Conservation (phyloP, 2,329 filamentous ascomycete species). For the Endothia cerciana region DNA sequence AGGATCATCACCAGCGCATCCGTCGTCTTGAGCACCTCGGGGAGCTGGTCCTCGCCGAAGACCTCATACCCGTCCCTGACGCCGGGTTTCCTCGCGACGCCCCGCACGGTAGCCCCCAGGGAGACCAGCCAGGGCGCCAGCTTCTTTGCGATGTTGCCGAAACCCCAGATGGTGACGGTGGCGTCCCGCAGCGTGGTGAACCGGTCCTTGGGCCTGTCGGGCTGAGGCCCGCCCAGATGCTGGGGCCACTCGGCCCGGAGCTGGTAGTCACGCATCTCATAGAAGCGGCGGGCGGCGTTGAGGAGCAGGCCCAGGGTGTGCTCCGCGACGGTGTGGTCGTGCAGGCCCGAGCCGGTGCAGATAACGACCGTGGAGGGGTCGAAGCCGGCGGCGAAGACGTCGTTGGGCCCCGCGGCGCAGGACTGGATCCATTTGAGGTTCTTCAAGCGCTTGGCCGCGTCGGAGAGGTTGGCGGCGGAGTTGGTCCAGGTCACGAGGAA, state of each 20-base stretch:
- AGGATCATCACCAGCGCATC: slow-evolving; percentile 72
- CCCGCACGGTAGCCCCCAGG: slow-evolving; percentile 61
- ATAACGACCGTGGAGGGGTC: slow-evolving; percentile 51
- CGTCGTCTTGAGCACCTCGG: slow-evolving; percentile 57
- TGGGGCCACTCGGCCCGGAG: slow-evolving; percentile 59
- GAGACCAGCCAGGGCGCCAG: slow-evolving; percentile 57
- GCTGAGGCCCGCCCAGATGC: slow-evolving; percentile 65
- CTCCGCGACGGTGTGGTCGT: slow-evolving; percentile 68
- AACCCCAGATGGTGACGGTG: slow-evolving; percentile 65
- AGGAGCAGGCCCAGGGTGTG: slow-evolving; percentile 64
- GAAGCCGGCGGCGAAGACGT: slow-evolving; percentile 66
- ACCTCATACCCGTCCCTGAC: slow-evolving; percentile 64
- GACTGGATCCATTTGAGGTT: slow-evolving; percentile 69
- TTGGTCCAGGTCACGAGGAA: slow-evolving; percentile 67
- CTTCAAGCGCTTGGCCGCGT: slow-evolving; percentile 58
- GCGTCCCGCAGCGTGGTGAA: slow-evolving; percentile 66
- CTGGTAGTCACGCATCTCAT: slow-evolving; percentile 67
- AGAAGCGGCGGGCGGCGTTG: slow-evolving; percentile 58
- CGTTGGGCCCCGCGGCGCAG: slow-evolving; percentile 68
- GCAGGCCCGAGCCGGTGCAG: slow-evolving; percentile 65
- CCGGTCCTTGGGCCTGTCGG: slow-evolving; percentile 51
- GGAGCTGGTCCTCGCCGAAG: slow-evolving; percentile 56
- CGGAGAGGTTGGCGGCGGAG: slow-evolving; percentile 58
- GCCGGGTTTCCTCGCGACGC: slow-evolving; percentile 59
- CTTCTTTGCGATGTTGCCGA: slow-evolving; percentile 67